phyloP scores from a whole-genome alignment of 1,284 basidiomycete species.

The Moniliella sp. region DNA sequence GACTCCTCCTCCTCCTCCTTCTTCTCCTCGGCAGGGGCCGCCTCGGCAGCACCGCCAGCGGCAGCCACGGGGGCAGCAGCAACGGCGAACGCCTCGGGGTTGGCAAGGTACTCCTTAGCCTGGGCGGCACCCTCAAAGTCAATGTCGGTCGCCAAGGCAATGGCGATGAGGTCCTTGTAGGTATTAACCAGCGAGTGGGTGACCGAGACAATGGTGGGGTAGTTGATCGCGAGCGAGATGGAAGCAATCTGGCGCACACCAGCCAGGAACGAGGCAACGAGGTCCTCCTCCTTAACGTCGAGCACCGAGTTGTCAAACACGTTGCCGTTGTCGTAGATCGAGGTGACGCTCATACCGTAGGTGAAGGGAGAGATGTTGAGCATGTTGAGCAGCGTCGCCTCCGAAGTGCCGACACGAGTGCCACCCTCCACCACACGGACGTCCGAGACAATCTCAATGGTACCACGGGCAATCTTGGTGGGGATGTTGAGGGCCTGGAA shows the following conservation, averaged over 20 bases:
- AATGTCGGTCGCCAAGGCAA: slow-evolving; percentile 81
- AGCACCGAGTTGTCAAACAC: slow-evolving; percentile 63
- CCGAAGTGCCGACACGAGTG: slow-evolving; percentile 81
- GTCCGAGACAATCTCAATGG: slow-evolving; percentile 95
- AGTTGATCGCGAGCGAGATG: slow-evolving; percentile 79
- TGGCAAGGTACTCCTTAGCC: too few relatives aligned
- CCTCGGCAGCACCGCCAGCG: too few relatives aligned
- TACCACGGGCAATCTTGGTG: slow-evolving; percentile 99
- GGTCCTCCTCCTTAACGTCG: slow-evolving; percentile 73
- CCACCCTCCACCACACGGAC: slow-evolving; percentile 83
- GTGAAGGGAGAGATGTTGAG: slow-evolving; percentile 68
- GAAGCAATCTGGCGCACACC: slow-evolving; percentile 87
- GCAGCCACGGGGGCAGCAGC: too few relatives aligned
- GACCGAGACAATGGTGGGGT: slow-evolving; percentile 84
- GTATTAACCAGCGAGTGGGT: slow-evolving; percentile 86
- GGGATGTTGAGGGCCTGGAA: slow-evolving; percentile 99
- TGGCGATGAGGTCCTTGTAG: slow-evolving; percentile 81
- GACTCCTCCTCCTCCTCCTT: too few relatives aligned
- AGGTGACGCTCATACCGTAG: slow-evolving; percentile 82
- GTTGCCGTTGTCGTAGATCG: slow-evolving; percentile 29
- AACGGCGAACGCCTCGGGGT: too few relatives aligned
- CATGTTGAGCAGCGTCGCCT: slow-evolving; percentile 97
- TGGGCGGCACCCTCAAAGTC: slow-evolving; percentile 79
- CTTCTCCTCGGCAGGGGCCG: too few relatives aligned
- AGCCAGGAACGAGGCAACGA: slow-evolving; percentile 69